phyloP scores from a whole-genome alignment of 768 basidiomycete genomes.

The Podaxis sp. region DNA sequence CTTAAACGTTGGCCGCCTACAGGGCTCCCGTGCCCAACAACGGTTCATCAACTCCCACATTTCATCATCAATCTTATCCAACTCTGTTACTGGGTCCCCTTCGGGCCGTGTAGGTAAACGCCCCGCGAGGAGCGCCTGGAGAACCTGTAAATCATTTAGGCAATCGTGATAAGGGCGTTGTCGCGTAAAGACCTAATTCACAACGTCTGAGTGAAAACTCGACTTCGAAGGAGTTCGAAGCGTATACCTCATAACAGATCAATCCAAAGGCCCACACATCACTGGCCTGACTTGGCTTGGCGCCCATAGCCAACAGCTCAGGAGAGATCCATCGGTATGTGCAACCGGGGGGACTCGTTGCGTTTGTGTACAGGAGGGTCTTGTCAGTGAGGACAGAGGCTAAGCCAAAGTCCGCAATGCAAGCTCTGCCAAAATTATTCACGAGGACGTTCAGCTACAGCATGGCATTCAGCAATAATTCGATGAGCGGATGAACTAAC shows the following conservation, averaged over 20 bases:
- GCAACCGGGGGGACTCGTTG: neutral
- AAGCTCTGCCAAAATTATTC: neutral
- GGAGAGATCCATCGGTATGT: neutral
- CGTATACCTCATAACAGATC: constrained; percentile 3
- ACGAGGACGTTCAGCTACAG: neutral
- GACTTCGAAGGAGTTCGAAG: neutral
- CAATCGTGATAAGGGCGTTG: too few relatives aligned
- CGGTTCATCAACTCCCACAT: too few relatives aligned
- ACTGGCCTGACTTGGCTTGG: neutral
- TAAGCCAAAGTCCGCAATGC: neutral
- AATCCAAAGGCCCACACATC: neutral
- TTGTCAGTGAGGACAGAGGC: neutral
- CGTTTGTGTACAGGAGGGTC: neutral
- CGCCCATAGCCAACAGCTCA: neutral
- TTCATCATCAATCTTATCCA: too few relatives aligned
- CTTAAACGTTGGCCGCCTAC: too few relatives aligned
- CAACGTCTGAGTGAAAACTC: neutral
- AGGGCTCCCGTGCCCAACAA: too few relatives aligned
- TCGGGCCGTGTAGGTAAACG: too few relatives aligned
- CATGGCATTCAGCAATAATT: neutral
- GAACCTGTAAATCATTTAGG: too few relatives aligned
- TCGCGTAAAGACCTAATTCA: too few relatives aligned
- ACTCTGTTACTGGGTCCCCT: too few relatives aligned
- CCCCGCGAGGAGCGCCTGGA: too few relatives aligned
- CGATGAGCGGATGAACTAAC: neutral